phyloP scores from a whole-genome alignment of 179 eudicot species.

The Sideroxylon spinosum region DNA sequence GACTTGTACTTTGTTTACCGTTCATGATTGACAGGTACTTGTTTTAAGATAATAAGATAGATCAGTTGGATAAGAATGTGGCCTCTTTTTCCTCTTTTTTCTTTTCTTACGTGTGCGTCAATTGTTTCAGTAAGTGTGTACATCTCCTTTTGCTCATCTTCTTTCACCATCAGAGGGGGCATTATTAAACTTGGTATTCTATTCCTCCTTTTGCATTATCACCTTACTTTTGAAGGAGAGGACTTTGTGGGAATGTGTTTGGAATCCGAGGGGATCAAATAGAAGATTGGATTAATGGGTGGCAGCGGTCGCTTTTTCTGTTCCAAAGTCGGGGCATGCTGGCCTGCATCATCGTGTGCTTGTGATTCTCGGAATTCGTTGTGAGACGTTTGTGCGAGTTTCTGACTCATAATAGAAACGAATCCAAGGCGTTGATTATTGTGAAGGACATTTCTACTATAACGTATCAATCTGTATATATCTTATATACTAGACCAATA shows the following conservation, averaged over 20 bases:
- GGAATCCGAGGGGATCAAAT: not conserved
- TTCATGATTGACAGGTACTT: conserved; percentile 6
- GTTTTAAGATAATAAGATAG: not conserved
- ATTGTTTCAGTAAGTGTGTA: not conserved
- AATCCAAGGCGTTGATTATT: conserved; percentile 8
- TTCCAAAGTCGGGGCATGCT: conserved; percentile 9
- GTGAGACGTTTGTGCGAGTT: not conserved
- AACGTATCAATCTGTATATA: not conserved
- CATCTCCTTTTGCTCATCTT: not conserved
- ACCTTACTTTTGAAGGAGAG: not conserved
- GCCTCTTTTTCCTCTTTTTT: not conserved
- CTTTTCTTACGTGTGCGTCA: not conserved
- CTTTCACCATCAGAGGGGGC: not conserved
- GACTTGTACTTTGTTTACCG: conserved; percentile 23
- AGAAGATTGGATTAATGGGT: not conserved
- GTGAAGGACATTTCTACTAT: not conserved
- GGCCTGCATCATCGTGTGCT: not conserved
- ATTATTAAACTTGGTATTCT: not conserved
- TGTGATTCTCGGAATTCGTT: not conserved
- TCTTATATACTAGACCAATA: no score
- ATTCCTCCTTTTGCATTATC: not conserved
- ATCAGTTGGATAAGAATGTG: not conserved
- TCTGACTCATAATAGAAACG: not conserved
- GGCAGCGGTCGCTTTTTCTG: not conserved
- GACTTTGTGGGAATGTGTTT: not conserved